Evolutionary conservation across 2,329 filamentous ascomycete genomes (phyloP).

Genomic region (Ascochyta fabae): DNA sequence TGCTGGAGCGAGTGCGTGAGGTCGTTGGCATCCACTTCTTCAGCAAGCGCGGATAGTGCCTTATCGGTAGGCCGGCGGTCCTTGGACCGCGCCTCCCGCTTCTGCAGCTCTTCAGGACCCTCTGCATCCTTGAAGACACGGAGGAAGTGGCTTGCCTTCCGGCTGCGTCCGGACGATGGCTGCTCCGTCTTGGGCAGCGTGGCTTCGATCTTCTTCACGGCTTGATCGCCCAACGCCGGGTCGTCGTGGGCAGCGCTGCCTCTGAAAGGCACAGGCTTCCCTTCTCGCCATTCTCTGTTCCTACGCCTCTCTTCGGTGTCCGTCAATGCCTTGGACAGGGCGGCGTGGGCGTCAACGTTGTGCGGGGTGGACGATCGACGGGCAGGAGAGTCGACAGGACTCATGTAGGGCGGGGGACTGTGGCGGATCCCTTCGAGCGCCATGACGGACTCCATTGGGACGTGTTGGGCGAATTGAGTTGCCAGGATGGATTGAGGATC

Average conservation of each 20-base stretch:
- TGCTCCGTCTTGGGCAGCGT: conserved; percentile 65
- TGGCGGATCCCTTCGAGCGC: conserved; percentile 30
- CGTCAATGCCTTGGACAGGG: conserved; percentile 36
- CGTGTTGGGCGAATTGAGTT: conserved; percentile 42
- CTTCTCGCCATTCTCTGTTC: conserved; percentile 58
- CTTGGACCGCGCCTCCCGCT: conserved; percentile 54
- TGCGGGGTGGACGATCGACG: conserved; percentile 42
- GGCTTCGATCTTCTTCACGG: conserved; percentile 69
- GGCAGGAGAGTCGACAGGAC: conserved; percentile 46
- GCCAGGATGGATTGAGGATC: conserved; percentile 41
- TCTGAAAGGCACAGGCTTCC: conserved; percentile 54
- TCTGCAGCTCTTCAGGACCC: conserved; percentile 59
- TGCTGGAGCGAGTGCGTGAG: conserved; percentile 26
- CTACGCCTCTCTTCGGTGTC: conserved; percentile 52
- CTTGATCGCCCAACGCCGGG: conserved; percentile 54
- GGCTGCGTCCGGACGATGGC: conserved; percentile 62
- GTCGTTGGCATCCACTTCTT: conserved; percentile 32
- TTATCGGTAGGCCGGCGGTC: conserved; percentile 45
- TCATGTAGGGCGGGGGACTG: conserved; percentile 47
- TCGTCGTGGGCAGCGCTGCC: conserved; percentile 48
- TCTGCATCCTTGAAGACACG: conserved; percentile 70
- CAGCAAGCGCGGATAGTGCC: conserved; percentile 28
- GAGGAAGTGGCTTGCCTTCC: conserved; percentile 70
- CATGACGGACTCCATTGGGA: conserved; percentile 29
- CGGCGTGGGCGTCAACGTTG: conserved; percentile 27